Conservation (phyloP, 208 protist genomes). For the Crithidia expoeki region DNA sequence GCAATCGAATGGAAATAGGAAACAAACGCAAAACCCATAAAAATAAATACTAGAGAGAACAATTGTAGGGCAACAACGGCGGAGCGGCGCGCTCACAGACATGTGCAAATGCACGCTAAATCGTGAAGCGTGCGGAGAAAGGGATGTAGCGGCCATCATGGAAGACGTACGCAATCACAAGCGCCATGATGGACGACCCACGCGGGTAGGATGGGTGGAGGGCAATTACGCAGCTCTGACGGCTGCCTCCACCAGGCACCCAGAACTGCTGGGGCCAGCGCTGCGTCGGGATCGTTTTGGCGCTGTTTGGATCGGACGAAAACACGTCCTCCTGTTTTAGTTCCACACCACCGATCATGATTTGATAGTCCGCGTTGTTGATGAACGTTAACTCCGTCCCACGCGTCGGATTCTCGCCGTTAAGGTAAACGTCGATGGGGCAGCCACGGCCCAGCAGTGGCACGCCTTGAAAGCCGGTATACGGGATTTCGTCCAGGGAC, state of each 20-base stretch:
- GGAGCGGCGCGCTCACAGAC: too few relatives aligned
- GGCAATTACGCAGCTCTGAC: constrained; percentile 70
- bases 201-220: constrained; percentile 84
- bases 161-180: constrained; percentile 80
- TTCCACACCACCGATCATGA: constrained; percentile 82
- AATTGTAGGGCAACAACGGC: too few relatives aligned
- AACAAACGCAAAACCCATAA: neutral
- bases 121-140: constrained; percentile 64
- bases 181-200: constrained; percentile 69
- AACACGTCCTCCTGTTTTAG: constrained; percentile 88
- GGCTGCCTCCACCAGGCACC: constrained; percentile 57
- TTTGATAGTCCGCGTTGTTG: constrained; percentile 73
- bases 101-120: constrained; percentile 33
- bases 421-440: constrained; percentile 87
- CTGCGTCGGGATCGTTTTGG: constrained; percentile 77
- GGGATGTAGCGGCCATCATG: constrained; percentile 63
- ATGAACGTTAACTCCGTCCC: constrained; percentile 85
- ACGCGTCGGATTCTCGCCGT: constrained; percentile 80
- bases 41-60: neutral
- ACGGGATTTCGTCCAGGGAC: constrained; percentile 74
- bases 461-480: constrained; percentile 63
- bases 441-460: constrained; percentile 72
- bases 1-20: neutral
- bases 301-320: constrained; percentile 65
- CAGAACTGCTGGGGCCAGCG: constrained; percentile 84